Evolutionary conservation across 2,329 filamentous ascomycete species (phyloP), one percentile per base, ranked within the genome.

Genomic region (Graphiopsis chlorocephala): DNA sequence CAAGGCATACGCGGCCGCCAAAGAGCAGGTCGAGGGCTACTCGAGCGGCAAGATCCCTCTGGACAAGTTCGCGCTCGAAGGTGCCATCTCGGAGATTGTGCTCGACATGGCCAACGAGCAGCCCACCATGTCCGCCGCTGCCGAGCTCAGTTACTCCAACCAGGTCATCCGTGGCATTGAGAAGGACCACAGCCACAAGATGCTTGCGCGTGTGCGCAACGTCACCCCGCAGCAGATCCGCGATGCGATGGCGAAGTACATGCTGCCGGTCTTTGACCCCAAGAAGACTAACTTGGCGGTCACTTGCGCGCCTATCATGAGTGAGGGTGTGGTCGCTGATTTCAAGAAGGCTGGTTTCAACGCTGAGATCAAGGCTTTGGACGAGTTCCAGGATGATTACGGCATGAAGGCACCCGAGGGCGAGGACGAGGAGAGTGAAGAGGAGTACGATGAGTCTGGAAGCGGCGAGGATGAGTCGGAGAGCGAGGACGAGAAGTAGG

Each of bases 61-160:
- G 63, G 92, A 98, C 74, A 86, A 88, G 63, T 84, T 93, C 65
- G 88, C 93, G 69, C 86, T 98, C 11, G 92, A 98, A 77, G 93
- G 92, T 6, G 93, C 94, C 4, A 91, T 99, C 66, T 95, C 90
- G 74, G 90, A 89, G 70, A 93, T 99, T 65, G 92, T 99, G 35
- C 88, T 93, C 67, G 84, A 83, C 59, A 90, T 96, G 74, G 95
- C 93, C 1, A 92, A 97, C 71, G 91, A 96, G 73, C 92, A 97
- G 77, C 85, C 90, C 2, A 97, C 91, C 0, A 91, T 96, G 84
- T 86, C 89, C 7, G 86, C 85, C 50, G 93, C 95, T 0, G 95
- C 93, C 0, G 85, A 89, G 73, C 88, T 90, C 70, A 94, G 92
- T 73, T 99, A 96, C 76, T 84, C 93, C 12, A 87, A 90, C 66